Evolutionary conservation across 345 rosid species (phyloP), one percentile per base, ranked within the genome.

Genomic region (Xanthoceras sorbifolium): DNA sequence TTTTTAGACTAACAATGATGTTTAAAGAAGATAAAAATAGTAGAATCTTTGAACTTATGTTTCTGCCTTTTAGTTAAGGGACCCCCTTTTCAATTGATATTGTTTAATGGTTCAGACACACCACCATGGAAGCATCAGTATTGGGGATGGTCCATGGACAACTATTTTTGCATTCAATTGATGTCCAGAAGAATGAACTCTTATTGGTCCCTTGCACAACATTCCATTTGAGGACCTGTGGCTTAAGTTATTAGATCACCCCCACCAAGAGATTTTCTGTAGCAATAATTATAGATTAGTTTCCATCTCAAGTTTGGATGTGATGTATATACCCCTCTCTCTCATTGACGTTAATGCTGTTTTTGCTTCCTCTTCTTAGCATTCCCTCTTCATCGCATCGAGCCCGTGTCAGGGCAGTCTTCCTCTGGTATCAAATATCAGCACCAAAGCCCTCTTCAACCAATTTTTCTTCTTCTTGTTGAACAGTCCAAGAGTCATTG

Each of bases 171-270:
- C 12, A 57, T 64, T 74, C 18, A 77, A 25, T 80, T 18, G 69
- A 20, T 75, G 55, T 22, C 44, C 38, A 66, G 55, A 55, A 42
- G 73, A 73, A 73, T 57, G 38, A 63, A 65, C 59, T 71, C 28
- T 25, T 32, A 48, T 72, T 75, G 76, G 81, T 84, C 78, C 81
- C 76, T 75, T 77, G 14, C 70, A 34, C 57, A 71, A 76, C 84
- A 80, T 85, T 78, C 82, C 78, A 34, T 72, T 64, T 25, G 28
- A 50, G 46, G 17, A 68, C 26, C 18, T 60, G 22, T 26, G 61
- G 61, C 10, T 40, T 18, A 22, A 22, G 62, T 77, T 57, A 57
- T 59, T 40, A 54, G 32, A 50, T 73, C 34, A 28, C 5, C 23
- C 60, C 60, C n/a, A 59, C 42, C 23, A 40, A 25, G 11, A 68